Base-by-base conservation (phyloP, 73 alveolate species). In the Paramecium bursaria region DNA sequence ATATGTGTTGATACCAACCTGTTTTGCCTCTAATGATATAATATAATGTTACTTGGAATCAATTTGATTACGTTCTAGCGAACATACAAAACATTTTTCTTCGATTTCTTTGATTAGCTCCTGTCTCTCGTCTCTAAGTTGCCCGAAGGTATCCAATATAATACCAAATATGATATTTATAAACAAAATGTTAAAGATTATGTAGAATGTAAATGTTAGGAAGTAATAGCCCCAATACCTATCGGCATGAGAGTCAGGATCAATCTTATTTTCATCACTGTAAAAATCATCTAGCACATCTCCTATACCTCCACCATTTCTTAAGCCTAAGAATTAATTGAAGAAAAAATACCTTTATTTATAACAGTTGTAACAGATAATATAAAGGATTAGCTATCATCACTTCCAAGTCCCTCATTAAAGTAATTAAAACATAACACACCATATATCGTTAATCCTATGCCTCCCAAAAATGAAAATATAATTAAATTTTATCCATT, bases 1-100 rank as follows among this genome's bases (percentile, higher is more conserved):
- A 54, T 0, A 92, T 77, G 50, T 92, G 97, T 10, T 49, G 74
- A 33, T 79, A 48, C 89, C 89, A 79, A 21, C 76, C 89, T 54
- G 42, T 79, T 17, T 46, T 39, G 35, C 89, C 89, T 73, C 76
- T 29, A 53, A 17, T 9, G 21, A 0, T 0, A 17, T 7, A 6
- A 52, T 14, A 53, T 6, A 21, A 14, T 15, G 0, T 29, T 53
- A 35, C 48, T 53, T 52, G 3, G 76, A 25, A 77, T 77, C 55
- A 53, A 35, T 52, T 17, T 77, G 60, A 53, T 53, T 31, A 17
- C 21, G 42, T 3, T 48, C 46, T 31, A 22, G 29, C 31, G 57
- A 50, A 55, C 89, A 79, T 22, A 79, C 54, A 21, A 50, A 79
- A 17, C 89, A 79, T 22, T 61, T 79, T 13, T 73, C 85, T 79